These are phyloP conservation scores for Camellia sinensis DNA, from an alignment of 148 eudicot genomes.

Conservation along the genomic window DNA sequence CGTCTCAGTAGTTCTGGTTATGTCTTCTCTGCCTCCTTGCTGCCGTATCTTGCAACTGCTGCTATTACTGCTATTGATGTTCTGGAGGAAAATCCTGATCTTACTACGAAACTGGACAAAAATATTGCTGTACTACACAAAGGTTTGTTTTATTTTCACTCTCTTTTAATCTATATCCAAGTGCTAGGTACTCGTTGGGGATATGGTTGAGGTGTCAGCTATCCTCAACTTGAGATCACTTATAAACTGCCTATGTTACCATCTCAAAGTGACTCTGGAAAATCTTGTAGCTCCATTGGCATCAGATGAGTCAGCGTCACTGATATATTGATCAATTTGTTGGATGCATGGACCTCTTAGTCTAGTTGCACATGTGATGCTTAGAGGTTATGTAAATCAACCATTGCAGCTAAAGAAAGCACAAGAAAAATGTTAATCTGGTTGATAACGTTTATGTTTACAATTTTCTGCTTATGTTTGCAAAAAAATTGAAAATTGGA, in stretches of 20 bases:
- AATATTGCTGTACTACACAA: slow-evolving; percentile 56
- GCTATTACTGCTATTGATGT: slow-evolving; percentile 91
- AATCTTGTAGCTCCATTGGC: background rate
- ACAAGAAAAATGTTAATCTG: background rate
- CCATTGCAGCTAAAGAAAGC: background rate
- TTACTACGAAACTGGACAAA: slow-evolving; percentile 56
- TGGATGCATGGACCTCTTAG: background rate
- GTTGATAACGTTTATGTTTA: no score
- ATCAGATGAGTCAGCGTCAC: no score
- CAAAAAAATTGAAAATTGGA: no score
- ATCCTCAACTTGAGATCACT: background rate
- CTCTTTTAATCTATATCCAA: background rate
- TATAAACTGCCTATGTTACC: background rate
- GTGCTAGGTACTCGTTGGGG: background rate
- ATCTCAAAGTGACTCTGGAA: background rate
- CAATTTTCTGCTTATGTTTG: no score
- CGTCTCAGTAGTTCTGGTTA: slow-evolving; percentile 97
- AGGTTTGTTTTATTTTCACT: slow-evolving; percentile 44
- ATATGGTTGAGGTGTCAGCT: background rate
- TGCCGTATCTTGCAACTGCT: slow-evolving; percentile 95
- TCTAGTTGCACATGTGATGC: no score
- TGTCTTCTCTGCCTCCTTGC: slow-evolving; percentile 96
- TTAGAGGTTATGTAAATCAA: background rate
- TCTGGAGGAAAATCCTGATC: slow-evolving; percentile 70
- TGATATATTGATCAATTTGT: background rate